Conservation (phyloP, 306 rosid species). For the Vigna nakashimae region DNA sequence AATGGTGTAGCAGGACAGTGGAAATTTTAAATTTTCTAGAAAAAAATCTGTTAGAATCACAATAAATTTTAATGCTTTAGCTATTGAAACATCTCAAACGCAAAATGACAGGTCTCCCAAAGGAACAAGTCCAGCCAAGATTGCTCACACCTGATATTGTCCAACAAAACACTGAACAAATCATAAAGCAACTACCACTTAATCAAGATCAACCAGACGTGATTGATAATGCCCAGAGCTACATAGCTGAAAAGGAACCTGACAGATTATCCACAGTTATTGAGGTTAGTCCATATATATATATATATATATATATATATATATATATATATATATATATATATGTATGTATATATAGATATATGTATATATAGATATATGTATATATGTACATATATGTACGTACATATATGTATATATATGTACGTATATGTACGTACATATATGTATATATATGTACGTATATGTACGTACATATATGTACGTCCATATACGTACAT, state of each 20-base stretch:
- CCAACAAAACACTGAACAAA: not conserved
- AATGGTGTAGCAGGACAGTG: too few relatives aligned
- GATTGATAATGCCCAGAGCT: not conserved
- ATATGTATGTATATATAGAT: too few relatives aligned
- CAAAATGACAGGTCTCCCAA: conserved; percentile 19
- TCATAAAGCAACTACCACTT: not conserved
- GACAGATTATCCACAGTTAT: not conserved
- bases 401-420: too few relatives aligned
- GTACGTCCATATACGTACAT: too few relatives aligned
- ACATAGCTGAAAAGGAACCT: not conserved
- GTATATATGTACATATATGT: too few relatives aligned
- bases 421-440: too few relatives aligned
- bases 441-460: too few relatives aligned
- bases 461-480: too few relatives aligned
- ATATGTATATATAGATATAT: not conserved
- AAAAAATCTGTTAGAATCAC: not conserved
- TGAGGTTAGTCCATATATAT: conserved; percentile 1
- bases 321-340: not conserved
- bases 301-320: not conserved
- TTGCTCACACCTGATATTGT: not conserved
- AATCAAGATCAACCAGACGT: not conserved
- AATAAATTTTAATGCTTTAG: not conserved
- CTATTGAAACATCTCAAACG: not conserved
- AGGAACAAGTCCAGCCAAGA: not conserved
- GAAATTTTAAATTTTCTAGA: too few relatives aligned